Evolutionary conservation across 129 eudicot genomes (phyloP).

Genomic region (Saussurea involucrata): DNA sequence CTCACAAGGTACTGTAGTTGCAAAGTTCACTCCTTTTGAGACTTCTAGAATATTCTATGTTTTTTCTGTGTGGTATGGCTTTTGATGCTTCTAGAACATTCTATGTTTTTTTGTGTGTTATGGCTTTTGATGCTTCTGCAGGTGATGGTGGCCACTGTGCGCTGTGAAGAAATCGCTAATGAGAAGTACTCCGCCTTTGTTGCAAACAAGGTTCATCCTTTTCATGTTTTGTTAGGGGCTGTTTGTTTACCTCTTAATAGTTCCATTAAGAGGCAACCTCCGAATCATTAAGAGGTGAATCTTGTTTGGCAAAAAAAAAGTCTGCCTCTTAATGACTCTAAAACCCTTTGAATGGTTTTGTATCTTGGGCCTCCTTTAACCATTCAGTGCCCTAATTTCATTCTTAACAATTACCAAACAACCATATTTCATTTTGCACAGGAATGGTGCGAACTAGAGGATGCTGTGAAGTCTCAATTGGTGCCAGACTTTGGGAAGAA

Average conservation of each 20-base stretch:
- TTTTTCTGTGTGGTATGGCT: background rate
- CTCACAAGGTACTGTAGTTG: slow-evolving; percentile 64
- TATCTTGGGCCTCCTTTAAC: too few species aligned
- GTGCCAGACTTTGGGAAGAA: slow-evolving; percentile 78
- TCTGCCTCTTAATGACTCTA: too few species aligned
- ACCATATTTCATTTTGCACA: too few species aligned
- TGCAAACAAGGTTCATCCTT: slow-evolving; percentile 41
- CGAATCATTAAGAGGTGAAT: too few species aligned
- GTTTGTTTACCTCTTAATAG: too few species aligned
- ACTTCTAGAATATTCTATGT: background rate
- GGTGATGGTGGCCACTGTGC: slow-evolving; percentile 88
- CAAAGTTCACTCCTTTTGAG: background rate
- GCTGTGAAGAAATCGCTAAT: slow-evolving; percentile 77
- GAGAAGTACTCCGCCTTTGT: slow-evolving; percentile 43
- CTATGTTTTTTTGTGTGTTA: background rate
- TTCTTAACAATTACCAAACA: too few species aligned
- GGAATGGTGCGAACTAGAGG: slow-evolving; percentile 76
- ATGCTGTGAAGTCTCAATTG: slow-evolving; percentile 54
- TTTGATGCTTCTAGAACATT: slow-evolving; percentile 4
- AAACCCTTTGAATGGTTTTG: too few species aligned
- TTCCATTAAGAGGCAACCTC: too few species aligned
- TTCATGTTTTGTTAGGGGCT: background rate
- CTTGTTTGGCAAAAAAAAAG: too few species aligned
- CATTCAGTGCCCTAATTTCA: too few species aligned
- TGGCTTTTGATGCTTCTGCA: slow-evolving; percentile 14